Base-by-base conservation (phyloP, 139 green algal species). In the Yamagishiella unicocca region DNA sequence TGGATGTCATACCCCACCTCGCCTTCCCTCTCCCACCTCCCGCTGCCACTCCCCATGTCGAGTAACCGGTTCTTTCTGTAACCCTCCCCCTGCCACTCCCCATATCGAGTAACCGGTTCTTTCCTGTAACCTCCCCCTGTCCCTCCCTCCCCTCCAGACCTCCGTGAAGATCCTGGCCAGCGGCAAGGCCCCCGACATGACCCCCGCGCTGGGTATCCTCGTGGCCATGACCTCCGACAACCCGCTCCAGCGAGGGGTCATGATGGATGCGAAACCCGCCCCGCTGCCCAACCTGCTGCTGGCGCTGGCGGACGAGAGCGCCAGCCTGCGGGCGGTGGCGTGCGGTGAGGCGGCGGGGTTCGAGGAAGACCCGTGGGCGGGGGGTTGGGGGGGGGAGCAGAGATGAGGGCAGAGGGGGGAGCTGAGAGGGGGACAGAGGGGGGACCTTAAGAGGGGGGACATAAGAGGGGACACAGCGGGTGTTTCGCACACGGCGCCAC, bases 231-330 rank as follows among this genome's bases (percentile, higher is more conserved):
- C 68, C 24, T 17, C 24, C 8, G 77, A 75, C 24, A 85, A 77
- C 79, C 75, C 85, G 33, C 62, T 79, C 54, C 83, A 89, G 72
- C 72, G 84, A n/a, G 42, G 25, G 12, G 33, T 89, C n/a, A 91
- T 91, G 83, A n/a, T 89, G 35, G 88, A 91, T 43, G 35, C 68
- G 55, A 91, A 91, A 55, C 88, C 88, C 31, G 35, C 83, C 10
- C n/a, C 84, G 12, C 64, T 89, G 17, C 88, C 83, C 31, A 43
- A 89, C 43, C 25, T 91, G 68, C 88, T 91, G 31, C 25, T 33
- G 1, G 55, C 55, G 29, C 78, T 91, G 17, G 8, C 2, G 0
- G 68, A 87, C 33, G 88, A 91, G 66, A 88, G 76, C 38, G 88
- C 88, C 29, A 84, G 76, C 29, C 68, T 91, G 25, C 79, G 79